These are phyloP conservation scores for Lotus japonicus DNA, from an alignment of 306 rosid genomes.

Conservation along the genomic window DNA sequence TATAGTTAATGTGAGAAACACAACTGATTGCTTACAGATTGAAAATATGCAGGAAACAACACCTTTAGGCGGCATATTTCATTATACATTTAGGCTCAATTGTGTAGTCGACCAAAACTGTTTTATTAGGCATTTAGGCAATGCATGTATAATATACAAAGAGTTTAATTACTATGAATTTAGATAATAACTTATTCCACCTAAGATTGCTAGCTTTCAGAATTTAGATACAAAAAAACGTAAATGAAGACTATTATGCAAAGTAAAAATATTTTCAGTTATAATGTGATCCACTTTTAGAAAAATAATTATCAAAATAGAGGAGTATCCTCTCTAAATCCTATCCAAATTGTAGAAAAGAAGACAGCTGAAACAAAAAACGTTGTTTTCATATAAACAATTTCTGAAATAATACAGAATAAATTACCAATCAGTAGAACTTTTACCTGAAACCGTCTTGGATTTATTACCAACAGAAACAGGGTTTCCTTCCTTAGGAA, in stretches of 20 bases:
- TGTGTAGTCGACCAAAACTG: too few relatives aligned
- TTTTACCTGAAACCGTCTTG: constrained; percentile 41
- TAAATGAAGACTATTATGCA: neutral
- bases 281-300: neutral
- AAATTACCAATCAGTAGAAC: neutral
- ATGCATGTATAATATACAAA: neutral
- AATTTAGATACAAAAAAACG: neutral
- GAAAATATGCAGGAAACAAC: neutral
- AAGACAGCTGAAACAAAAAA: neutral
- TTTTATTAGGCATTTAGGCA: too few relatives aligned
- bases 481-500: constrained; percentile 24
- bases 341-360: neutral
- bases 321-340: constrained; percentile 4
- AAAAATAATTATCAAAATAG: neutral
- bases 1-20: neutral
- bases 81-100: too few relatives aligned
- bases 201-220: neutral
- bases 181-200: neutral
- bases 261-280: neutral
- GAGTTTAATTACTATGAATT: neutral
- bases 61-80: too few relatives aligned
- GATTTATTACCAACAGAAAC: constrained; percentile 33
- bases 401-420: constrained; percentile 1
- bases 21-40: neutral
- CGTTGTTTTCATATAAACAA: neutral